Base-by-base conservation (phyloP, 2,329 filamentous ascomycete genomes). In the Aspergillus neoniger region DNA sequence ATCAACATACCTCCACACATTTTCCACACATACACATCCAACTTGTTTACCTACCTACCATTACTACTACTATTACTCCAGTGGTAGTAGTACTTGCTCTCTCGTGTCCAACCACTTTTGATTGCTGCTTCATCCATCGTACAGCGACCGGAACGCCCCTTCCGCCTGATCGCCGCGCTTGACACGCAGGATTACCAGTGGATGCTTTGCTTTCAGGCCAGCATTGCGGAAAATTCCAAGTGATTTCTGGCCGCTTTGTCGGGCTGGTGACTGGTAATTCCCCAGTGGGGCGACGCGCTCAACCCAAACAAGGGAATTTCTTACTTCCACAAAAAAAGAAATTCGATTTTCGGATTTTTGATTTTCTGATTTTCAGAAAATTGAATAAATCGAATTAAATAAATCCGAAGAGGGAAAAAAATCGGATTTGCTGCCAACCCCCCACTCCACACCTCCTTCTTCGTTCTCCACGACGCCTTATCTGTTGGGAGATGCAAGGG, bases 401-500 rank as follows among this genome's bases (percentile, higher is more conserved):
- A 58, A 56, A 36, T 50, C 38, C 54, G 50, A 59, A 56, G 21
- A 53, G 55, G 60, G 54, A 52, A 55, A 56, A 52, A 55, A 58
- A 32, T 38, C 57, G 21, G 53, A 39, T 39, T 44, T 48, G 17
- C 53, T 51, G 56, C 59, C 59, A 58, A 49, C 62, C 63, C 60
- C 62, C 65, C 53, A 36, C 17, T 44, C 41, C 41, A 10, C 19
- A 19, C 41, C 41, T 44, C 41, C 19, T 19, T 43, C 41, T 44
- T 44, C 21, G 19, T 44, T 44, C 41, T 44, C 41, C 65, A 57
- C 64, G 58, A 60, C 63, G 65, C 66, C 66, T 68, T 65, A 68
- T 67, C 66, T 61, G 63, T 65, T 68, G 65, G 66, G 61, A 63
- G 36, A 65, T 66, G 67, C 67, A 69, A 69, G 66, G 66, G 65